Evolutionary conservation across 2,329 filamentous ascomycete species (phyloP).

Genomic region (Bipolaris gigantea): DNA sequence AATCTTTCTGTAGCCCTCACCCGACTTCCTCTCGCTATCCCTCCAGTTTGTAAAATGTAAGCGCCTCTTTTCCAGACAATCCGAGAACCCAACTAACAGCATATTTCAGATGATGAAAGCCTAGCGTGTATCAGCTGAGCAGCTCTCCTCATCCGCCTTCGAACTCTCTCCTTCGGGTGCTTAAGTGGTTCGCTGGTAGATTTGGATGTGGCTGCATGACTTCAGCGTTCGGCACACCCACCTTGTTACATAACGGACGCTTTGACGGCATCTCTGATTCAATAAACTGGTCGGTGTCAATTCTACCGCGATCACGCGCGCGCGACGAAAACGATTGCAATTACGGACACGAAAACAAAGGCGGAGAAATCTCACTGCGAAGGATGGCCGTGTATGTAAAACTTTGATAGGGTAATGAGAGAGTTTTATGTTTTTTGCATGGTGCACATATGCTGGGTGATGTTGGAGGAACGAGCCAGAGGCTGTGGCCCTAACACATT

Average conservation of each 20-base stretch:
- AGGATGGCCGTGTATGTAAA: slow-evolving; percentile 4
- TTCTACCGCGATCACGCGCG: slow-evolving; percentile 4
- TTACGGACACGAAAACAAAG: background rate
- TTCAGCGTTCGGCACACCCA: slow-evolving; percentile 98
- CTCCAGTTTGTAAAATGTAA: slow-evolving; percentile 99
- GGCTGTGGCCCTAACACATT: slow-evolving; percentile 1
- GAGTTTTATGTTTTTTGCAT: slow-evolving; percentile 1
- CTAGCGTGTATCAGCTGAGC: slow-evolving; percentile 93
- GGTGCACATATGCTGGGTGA: slow-evolving; percentile 3
- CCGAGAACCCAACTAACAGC: slow-evolving; percentile 25
- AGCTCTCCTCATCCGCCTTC: slow-evolving; percentile 65
- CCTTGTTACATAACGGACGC: slow-evolving; percentile 99
- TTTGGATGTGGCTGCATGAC: slow-evolving; percentile 76
- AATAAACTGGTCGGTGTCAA: slow-evolving; percentile 59
- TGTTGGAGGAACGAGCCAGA: background rate
- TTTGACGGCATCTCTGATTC: slow-evolving; percentile 95
- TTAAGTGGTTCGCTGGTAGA: slow-evolving; percentile 78
- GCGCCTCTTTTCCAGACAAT: slow-evolving; percentile 45
- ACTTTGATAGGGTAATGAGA: slow-evolving; percentile 7
- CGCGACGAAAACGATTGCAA: slow-evolving; percentile 1
- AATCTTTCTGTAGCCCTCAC: slow-evolving; percentile 33
- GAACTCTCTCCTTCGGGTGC: slow-evolving; percentile 88
- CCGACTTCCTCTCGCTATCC: slow-evolving; percentile 68
- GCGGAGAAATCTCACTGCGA: background rate
- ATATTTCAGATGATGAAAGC: slow-evolving; percentile 94